These are phyloP conservation scores for Xylaria polymorpha DNA, from an alignment of 2,329 filamentous ascomycete genomes.

Conservation along the genomic window DNA sequence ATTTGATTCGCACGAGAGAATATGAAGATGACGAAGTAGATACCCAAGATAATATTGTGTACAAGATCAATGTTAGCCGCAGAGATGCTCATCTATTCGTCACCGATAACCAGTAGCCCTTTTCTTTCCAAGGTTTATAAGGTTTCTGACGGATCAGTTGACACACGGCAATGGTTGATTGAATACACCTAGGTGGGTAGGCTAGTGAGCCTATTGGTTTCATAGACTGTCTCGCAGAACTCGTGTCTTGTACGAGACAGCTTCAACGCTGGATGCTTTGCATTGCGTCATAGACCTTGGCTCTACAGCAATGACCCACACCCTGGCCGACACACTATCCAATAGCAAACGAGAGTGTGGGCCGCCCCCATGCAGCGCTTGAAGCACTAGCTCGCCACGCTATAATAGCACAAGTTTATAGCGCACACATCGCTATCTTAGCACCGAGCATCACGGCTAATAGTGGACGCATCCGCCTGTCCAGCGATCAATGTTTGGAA, in stretches of 20 bases:
- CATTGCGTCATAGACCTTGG: constrained; percentile 19
- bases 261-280: not conserved
- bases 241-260: constrained; percentile 9
- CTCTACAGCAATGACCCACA: not conserved
- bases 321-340: not conserved
- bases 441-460: constrained; percentile 3
- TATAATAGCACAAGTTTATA: not conserved
- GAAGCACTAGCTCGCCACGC: not conserved
- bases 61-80: constrained; percentile 39
- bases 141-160: constrained; percentile 15
- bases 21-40: constrained; percentile 45
- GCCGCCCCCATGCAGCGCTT: not conserved
- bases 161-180: not conserved
- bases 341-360: not conserved
- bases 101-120: not conserved
- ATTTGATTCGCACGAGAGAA: constrained; percentile 42
- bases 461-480: not conserved
- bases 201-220: constrained; percentile 9
- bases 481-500: too few species aligned
- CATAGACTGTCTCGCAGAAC: not conserved
- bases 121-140: constrained; percentile 19
- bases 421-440: not conserved
- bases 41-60: constrained; percentile 41
- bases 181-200: not conserved
- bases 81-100: constrained; percentile 24